A percentile compares a stretch with the other conserved stretches of the same genome.
phyloP scores from a whole-genome alignment of 2,329 filamentous ascomycete genomes.

The Penicillium sp. region DNA sequence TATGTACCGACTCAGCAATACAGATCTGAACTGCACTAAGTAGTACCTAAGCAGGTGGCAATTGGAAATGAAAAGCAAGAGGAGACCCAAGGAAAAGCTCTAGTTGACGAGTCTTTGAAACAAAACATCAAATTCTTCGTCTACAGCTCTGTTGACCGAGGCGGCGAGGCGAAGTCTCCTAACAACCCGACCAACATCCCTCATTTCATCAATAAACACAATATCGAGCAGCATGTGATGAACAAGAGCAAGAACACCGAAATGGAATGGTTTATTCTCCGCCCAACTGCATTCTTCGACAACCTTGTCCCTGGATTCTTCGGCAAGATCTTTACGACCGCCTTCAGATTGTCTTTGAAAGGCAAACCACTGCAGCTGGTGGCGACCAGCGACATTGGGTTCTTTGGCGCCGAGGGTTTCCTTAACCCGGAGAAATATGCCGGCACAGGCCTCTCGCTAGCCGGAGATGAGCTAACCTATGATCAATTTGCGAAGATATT shows the following conservation, averaged over 20 bases:
- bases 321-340: conserved; percentile 47
- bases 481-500: conserved; percentile 45
- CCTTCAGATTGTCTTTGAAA: conserved; percentile 37
- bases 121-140: conserved; percentile 58
- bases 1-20: conserved; percentile 21
- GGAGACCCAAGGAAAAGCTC: conserved; percentile 53
- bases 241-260: conserved; percentile 38
- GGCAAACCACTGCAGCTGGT: conserved; percentile 44
- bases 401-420: conserved; percentile 50
- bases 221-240: conserved; percentile 60
- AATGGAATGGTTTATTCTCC: conserved; percentile 60
- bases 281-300: conserved; percentile 62
- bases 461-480: conserved; percentile 51
- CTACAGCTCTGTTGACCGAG: conserved; percentile 62
- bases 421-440: conserved; percentile 43
- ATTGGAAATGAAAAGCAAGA: conserved; percentile 28
- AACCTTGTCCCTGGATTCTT: conserved; percentile 47
- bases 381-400: conserved; percentile 48
- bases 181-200: conserved; percentile 54
- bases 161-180: conserved; percentile 48
- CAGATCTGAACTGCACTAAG: background rate
- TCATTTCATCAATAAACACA: conserved; percentile 60
- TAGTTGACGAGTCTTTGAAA: conserved; percentile 57
- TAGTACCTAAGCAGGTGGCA: background rate
- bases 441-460: conserved; percentile 45